phyloP scores from a whole-genome alignment of 2,329 filamentous ascomycete genomes.

The Trichoderma citrinoviride region DNA sequence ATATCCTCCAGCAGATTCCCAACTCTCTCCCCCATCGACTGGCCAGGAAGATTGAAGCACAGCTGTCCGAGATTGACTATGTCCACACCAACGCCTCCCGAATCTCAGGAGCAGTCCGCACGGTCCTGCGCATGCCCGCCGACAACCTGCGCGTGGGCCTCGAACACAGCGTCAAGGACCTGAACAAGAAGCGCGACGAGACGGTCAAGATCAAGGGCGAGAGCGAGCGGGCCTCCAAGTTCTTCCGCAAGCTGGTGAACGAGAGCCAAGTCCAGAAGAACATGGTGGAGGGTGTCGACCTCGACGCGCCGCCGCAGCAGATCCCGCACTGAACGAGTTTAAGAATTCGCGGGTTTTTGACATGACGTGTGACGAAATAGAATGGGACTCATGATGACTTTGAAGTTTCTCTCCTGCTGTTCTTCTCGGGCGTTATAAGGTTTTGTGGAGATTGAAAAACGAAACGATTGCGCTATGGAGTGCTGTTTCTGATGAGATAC shows the following conservation, averaged over 20 bases:
- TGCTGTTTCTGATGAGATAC: not conserved
- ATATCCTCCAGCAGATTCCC: slow-evolving; percentile 83
- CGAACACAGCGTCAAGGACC: slow-evolving; percentile 80
- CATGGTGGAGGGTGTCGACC: slow-evolving; percentile 51
- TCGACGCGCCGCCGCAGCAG: slow-evolving; percentile 41
- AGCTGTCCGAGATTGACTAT: slow-evolving; percentile 83
- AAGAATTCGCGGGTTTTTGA: not conserved
- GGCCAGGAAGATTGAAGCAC: slow-evolving; percentile 76
- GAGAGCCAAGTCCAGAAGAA: slow-evolving; percentile 54
- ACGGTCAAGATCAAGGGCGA: slow-evolving; percentile 78
- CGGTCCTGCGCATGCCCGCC: slow-evolving; percentile 82
- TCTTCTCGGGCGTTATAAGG: slow-evolving; percentile 4
- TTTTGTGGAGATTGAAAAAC: not conserved
- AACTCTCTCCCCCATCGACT: slow-evolving; percentile 83
- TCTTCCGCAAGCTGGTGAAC: slow-evolving; percentile 82
- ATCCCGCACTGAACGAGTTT: slow-evolving; percentile 31
- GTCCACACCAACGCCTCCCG: slow-evolving; percentile 83
- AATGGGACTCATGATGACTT: slow-evolving; percentile 4
- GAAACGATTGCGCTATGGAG: not conserved
- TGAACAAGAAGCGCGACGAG: slow-evolving; percentile 74
- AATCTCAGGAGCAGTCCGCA: slow-evolving; percentile 81
- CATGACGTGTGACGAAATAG: slow-evolving; percentile 17
- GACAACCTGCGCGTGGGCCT: slow-evolving; percentile 81
- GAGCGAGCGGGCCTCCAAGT: slow-evolving; percentile 83
- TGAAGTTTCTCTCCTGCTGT: not conserved